Base-by-base conservation (phyloP, 2,329 filamentous ascomycete species). In the Zopfia rhizophila region DNA sequence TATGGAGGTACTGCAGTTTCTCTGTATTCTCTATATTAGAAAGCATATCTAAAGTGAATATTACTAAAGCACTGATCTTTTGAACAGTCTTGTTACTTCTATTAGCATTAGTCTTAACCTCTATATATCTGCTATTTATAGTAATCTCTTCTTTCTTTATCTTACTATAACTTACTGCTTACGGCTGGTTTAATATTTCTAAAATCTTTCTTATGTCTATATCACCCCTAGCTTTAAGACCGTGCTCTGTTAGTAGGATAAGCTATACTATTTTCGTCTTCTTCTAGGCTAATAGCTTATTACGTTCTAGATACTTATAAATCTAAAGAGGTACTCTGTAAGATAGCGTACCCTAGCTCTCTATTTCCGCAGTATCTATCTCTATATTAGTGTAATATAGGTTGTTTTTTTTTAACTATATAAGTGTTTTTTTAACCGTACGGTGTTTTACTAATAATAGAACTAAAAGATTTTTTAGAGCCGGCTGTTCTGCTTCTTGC, bases 191-290 rank as follows among this genome's bases (percentile, higher is more conserved):
- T 6, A 43, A 13, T 22, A 14, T 36, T 24, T 18, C 21, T 17
- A 43, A 11, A 13, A 43, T 17, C 18, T 43, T 30, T 7, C 30
- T 21, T 7, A 43, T 19, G 21, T 43, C 39, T 4, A 43, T 30
- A 14, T 22, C 3, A 3, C 23, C 21, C 6, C 18, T 22, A 12
- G 23, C 29, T 24, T 43, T 30, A 7, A 43, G 28, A 7, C 29
- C 39, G 21, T 30, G 39, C 39, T 43, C 39, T 11, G 39, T 43
- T 12, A 21, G 31, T 19, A 27, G 37, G n/a, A 39, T 17, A 30
- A 39, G 23, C 16, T 39, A 27, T 21, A 16, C 37, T 23, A 27
- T 39, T 14, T 23, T 28, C 7, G 37, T 29, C 25, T 39, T 39
- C 37, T 39, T 27, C 24, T 17, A 29, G 5, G 25, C 37, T 5